These are phyloP conservation scores for Pittosporum tobira DNA, from an alignment of 129 eudicot species.

Conservation along the genomic window DNA sequence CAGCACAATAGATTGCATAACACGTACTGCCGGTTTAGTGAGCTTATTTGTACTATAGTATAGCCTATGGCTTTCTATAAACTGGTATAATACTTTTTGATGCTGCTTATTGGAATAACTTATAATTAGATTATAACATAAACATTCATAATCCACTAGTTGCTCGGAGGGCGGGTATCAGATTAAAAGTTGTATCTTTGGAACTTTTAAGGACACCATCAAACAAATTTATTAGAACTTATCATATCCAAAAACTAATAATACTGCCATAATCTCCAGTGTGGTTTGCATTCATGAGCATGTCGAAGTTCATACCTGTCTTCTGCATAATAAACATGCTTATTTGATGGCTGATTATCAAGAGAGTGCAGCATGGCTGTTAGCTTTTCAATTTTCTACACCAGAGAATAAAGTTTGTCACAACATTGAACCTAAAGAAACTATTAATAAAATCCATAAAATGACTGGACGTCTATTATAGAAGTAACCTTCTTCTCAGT, in stretches of 20 bases:
- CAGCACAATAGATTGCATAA: neutral
- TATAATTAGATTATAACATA: no score
- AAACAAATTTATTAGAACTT: no score
- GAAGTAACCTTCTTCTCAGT: constrained; percentile 63
- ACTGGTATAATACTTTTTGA: no score
- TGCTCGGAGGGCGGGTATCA: no score
- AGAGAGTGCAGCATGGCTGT: constrained; percentile 56
- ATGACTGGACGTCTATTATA: neutral
- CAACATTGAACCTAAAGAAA: neutral
- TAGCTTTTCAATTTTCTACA: constrained; percentile 87
- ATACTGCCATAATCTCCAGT: no score
- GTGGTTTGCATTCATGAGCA: neutral
- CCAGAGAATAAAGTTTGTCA: constrained; percentile 12
- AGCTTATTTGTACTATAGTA: neutral
- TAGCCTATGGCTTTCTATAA: no score
- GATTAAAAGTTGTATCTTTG: no score
- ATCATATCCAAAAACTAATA: no score
- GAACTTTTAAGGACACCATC: no score
- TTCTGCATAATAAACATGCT: constrained; percentile 71
- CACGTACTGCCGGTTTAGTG: neutral
- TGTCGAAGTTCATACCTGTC: constrained; percentile 45
- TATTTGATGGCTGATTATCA: constrained; percentile 54
- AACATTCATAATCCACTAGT: no score
- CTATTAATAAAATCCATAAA: neutral
- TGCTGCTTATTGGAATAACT: no score